Conservation (phyloP, 495 filamentous ascomycete genomes). For the Parathielavia appendiculata region DNA sequence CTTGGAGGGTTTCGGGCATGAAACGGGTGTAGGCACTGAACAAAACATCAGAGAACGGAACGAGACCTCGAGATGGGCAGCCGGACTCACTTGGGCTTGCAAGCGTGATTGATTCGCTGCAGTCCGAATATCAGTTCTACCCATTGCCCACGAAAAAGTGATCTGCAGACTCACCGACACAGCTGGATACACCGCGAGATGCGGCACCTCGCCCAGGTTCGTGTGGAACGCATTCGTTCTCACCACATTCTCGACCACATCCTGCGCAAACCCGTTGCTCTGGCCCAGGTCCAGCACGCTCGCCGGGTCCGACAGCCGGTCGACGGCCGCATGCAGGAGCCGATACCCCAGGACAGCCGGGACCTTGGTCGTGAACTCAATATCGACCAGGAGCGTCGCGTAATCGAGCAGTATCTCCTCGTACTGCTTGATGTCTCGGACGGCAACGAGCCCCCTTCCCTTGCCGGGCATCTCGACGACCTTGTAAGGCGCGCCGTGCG, state of each 20-base stretch:
- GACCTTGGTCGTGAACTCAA: slow-evolving; percentile 31
- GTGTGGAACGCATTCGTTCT: slow-evolving; percentile 40
- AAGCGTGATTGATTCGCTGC: slow-evolving; percentile 42
- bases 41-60: not conserved
- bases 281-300: slow-evolving; percentile 30
- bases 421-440: slow-evolving; percentile 27
- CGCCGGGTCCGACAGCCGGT: slow-evolving; percentile 32
- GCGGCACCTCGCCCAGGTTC: slow-evolving; percentile 25
- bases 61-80: not conserved
- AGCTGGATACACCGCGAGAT: slow-evolving; percentile 37
- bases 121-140: slow-evolving; percentile 23
- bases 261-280: slow-evolving; percentile 29
- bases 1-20: slow-evolving; percentile 28
- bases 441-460: slow-evolving; percentile 38
- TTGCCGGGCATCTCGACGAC: slow-evolving; percentile 35
- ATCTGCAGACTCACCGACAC: slow-evolving; percentile 29
- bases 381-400: slow-evolving; percentile 33
- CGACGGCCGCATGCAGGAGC: slow-evolving; percentile 32
- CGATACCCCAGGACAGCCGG: slow-evolving; percentile 28
- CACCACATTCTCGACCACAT: slow-evolving; percentile 38
- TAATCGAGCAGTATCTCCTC: slow-evolving; percentile 38
- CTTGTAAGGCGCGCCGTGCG: slow-evolving; percentile 20
- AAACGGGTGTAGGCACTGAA: slow-evolving; percentile 36
- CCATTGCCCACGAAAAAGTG: not conserved
- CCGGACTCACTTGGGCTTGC: slow-evolving; percentile 36